Conservation (phyloP, 176 grass and related monocot genomes). For the Leersia perrieri region DNA sequence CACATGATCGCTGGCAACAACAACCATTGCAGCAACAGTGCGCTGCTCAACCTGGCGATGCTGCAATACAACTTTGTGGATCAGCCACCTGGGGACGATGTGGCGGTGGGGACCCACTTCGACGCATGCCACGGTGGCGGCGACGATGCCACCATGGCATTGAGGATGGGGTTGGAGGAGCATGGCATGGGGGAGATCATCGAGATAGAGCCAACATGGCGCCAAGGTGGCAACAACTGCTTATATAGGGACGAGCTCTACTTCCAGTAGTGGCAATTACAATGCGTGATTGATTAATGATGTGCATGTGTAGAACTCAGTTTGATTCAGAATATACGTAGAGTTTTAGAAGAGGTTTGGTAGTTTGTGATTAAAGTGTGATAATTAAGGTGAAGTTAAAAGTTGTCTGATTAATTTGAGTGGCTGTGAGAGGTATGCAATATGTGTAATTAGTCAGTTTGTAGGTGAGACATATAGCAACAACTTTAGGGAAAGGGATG, state of each 20-base stretch:
- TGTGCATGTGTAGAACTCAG: neutral
- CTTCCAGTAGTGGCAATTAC: neutral
- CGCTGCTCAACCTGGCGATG: conserved; percentile 4
- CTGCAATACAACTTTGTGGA: conserved; percentile 32
- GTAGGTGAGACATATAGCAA: neutral
- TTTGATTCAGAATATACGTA: neutral
- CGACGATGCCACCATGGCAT: neutral
- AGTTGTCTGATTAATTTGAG: neutral
- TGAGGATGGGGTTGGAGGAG: conserved; percentile 13
- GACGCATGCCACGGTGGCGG: neutral
- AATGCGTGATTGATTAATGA: neutral
- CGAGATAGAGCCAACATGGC: conserved; percentile 11
- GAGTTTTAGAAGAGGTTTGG: neutral
- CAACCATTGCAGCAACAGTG: neutral
- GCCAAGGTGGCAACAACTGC: neutral
- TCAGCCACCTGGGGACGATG: neutral
- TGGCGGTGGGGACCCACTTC: neutral
- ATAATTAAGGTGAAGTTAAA: neutral
- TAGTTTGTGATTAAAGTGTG: neutral
- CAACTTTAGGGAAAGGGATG: neutral
- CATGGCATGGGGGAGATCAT: conserved; percentile 18
- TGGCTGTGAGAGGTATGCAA: neutral
- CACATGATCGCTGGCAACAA: neutral
- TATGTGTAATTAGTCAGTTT: neutral
- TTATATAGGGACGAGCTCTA: conserved; percentile 1